Conservation (phyloP, 2,329 filamentous ascomycete species). For the Fusarium incarnatum region DNA sequence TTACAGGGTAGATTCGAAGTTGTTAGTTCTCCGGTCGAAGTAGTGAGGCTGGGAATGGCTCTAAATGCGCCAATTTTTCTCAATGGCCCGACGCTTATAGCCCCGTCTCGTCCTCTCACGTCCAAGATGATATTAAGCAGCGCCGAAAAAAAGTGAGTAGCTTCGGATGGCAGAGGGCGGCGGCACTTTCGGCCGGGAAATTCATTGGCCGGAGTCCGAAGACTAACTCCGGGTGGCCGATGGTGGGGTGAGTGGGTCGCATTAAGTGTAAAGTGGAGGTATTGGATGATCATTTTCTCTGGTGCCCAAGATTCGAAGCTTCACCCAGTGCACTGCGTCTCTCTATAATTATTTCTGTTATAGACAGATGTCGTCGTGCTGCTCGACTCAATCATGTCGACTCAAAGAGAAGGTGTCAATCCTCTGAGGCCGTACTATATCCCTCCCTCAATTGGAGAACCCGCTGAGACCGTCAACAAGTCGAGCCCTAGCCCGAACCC, state of each 20-base stretch:
- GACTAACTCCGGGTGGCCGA: constrained; percentile 43
- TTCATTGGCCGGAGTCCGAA: constrained; percentile 51
- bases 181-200: constrained; percentile 49
- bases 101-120: constrained; percentile 48
- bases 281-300: constrained; percentile 51
- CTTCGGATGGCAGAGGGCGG: constrained; percentile 43
- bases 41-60: constrained; percentile 26
- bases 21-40: constrained; percentile 14
- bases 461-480: constrained; percentile 50
- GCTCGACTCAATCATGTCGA: constrained; percentile 55
- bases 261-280: constrained; percentile 14
- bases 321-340: constrained; percentile 22
- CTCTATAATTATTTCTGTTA: constrained; percentile 26
- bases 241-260: constrained; percentile 19
- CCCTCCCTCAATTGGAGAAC: constrained; percentile 66
- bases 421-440: constrained; percentile 78
- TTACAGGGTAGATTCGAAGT: constrained; percentile 10
- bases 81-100: constrained; percentile 42
- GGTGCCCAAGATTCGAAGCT: constrained; percentile 37
- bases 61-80: constrained; percentile 44
- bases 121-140: constrained; percentile 49
- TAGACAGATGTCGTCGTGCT: constrained; percentile 45
- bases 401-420: constrained; percentile 64
- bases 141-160: constrained; percentile 44
- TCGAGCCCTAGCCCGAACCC: constrained; percentile 58